Percentiles rank a stretch among this genome's conserved stretches.
phyloP scores from a whole-genome alignment of 2,329 filamentous ascomycete species.

The Sarocladium oryzae region DNA sequence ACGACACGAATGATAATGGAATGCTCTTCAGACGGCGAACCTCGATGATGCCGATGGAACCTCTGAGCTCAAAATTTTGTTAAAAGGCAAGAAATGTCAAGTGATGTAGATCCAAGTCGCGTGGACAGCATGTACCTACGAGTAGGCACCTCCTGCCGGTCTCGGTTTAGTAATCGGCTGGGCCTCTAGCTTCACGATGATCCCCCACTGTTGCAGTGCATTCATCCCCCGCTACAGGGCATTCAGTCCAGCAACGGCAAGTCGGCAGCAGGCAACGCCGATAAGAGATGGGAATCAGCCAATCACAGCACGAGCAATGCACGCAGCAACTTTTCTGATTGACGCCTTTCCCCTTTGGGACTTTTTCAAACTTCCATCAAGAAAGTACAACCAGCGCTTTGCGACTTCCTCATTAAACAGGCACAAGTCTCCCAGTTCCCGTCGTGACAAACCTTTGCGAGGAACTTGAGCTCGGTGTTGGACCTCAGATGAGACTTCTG shows the following conservation, averaged over 20 bases:
- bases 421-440: too few relatives aligned
- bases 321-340: background rate
- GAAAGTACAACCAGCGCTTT: background rate
- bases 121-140: too few relatives aligned
- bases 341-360: conserved; percentile 5
- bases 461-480: too few relatives aligned
- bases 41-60: too few relatives aligned
- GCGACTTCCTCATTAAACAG: background rate
- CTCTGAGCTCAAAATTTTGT: too few relatives aligned
- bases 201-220: too few relatives aligned
- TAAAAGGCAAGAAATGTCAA: background rate
- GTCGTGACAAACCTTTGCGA: too few relatives aligned
- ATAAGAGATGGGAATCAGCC: background rate
- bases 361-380: conserved; percentile 6
- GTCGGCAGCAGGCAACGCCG: background rate
- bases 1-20: too few relatives aligned
- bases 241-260: background rate
- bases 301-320: background rate
- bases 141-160: background rate
- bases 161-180: background rate
- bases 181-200: too few relatives aligned
- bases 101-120: background rate
- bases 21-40: too few relatives aligned
- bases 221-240: too few relatives aligned
- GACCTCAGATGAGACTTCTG: conserved; percentile 11